Evolutionary conservation across 345 rosid species (phyloP), one percentile per base, ranked within the genome.

Genomic region (Linum usitatissimum): DNA sequence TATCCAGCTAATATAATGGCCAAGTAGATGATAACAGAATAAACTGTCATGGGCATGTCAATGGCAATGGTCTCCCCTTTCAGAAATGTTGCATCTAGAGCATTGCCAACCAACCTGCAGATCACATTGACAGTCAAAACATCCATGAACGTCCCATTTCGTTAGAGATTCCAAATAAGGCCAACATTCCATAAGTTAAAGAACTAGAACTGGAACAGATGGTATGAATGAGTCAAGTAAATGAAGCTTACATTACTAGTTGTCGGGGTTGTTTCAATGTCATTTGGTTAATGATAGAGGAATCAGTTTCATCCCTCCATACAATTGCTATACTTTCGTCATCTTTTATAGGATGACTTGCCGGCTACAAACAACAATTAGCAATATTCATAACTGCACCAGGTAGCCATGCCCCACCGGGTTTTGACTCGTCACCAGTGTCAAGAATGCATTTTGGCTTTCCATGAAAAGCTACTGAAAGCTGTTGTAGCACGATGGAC

Each of bases 31-130:
- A 89, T 72, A 65, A 92, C 94, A 6, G 96, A 91, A 74, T 76
- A 61, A n/a, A 81, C 84, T 13, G 91, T 89, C 97, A 92, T 87
- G 12, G 94, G 93, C 98, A 92, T 89, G 78, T 86, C 88, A n/a
- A 89, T 85, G 0, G 96, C 98, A 68, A 92, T 78, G 8, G 94
- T 77, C 55, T 89, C 98, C 53, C 96, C 98, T 79, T 80, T 87
- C 45, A 60, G 63, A 60, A 92, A 89, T 62, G 61, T 71, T 38
- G 73, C 73, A 71, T 81, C 77, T 38, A 92, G 69, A 0, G 86
- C 91, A 75, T 80, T 77, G 39, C 94, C 98, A 71, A 87, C 95
- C 78, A 87, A 67, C 86, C 98, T 92, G 70, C 30, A 71, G 59
- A 56, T 17, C 20, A n/a, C n/a, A n/a, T n/a, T n/a, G n/a, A n/a